Conservation (phyloP, 768 basidiomycete species). For the Mycena kentingensis region DNA sequence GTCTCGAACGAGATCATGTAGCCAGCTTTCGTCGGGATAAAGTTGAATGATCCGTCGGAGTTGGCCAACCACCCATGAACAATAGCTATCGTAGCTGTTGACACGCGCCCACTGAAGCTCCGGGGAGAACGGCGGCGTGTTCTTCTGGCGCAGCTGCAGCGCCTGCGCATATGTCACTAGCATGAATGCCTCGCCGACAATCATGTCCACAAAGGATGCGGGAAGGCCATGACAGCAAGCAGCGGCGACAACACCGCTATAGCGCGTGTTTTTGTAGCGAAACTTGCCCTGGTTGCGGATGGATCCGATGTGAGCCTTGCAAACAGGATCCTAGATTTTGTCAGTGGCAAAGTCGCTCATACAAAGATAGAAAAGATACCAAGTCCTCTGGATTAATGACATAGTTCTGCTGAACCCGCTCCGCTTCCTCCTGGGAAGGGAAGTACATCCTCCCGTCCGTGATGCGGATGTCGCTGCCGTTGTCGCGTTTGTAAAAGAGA, state of each 20-base stretch:
- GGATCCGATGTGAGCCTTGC: conserved; percentile 3
- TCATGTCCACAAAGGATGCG: conserved; percentile 2
- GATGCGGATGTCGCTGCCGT: not conserved
- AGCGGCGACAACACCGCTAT: not conserved
- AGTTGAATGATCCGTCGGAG: not conserved
- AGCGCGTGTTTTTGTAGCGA: not conserved
- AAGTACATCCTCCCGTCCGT: conserved; percentile 7
- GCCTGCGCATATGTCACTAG: not conserved
- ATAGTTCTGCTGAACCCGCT: not conserved
- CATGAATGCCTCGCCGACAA: not conserved
- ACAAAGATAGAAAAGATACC: not conserved
- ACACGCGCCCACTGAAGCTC: not conserved
- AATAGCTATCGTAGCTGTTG: not conserved
- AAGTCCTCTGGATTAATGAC: not conserved
- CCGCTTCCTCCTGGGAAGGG: not conserved
- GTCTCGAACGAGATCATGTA: not conserved
- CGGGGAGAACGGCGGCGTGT: not conserved
- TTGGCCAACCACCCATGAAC: not conserved
- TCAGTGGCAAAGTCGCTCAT: not conserved
- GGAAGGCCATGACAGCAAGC: not conserved
- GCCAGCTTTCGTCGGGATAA: not conserved
- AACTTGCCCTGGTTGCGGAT: conserved; percentile 1
- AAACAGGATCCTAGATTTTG: not conserved
- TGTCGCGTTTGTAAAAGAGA: conserved; percentile 5
- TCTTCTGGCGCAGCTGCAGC: not conserved